Evolutionary conservation across 306 rosid species (phyloP), one percentile per base, ranked within the genome.

Genomic region (Herpetospermum pedunculosum): DNA sequence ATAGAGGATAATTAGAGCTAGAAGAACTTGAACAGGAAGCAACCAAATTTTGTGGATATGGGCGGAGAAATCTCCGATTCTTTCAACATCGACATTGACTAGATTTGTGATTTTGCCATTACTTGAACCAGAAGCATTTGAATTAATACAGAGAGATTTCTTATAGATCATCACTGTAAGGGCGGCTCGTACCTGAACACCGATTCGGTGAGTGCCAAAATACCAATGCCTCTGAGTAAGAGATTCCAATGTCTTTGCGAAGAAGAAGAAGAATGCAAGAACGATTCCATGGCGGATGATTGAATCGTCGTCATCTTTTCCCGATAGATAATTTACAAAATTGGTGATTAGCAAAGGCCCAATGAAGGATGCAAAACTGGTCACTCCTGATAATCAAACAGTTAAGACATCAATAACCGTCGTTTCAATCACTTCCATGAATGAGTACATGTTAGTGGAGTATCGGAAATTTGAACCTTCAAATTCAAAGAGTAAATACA

Each of bases 141-240:
- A n/a, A n/a, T n/a, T n/a, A 25, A 82, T 77, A 9, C 70, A 62
- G 0, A 88, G 52, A 21, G 88, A 83, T 49, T 88, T 88, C 68
- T 77, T 74, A 32, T 85, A 90, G 58, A 92, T 79, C 62, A 86
- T 77, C 47, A 85, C 84, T 21, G 75, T 87, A 9, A 92, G 90
- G 29, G 98, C 96, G 15, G 93, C 89, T 43, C 91, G 80, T 19
- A 88, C 82, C 55, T 76, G 86, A 37, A 92, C 80, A 79, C 97
- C 96, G 4, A 87, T 82, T 5, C 84, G 53, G 28, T 86, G 97
- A 74, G 98, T 95, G 26, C 97, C 98, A 60, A 92, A 92, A 64
- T 90, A 90, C 97, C 92, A 90, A 43, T 90, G 98, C 50, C 97
- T 83, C 81, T 90, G 97, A 62, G 88, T 87, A 26, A 90, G 64